Conservation (phyloP, 2,329 filamentous ascomycete genomes). For the Domatiomyces globalis region DNA sequence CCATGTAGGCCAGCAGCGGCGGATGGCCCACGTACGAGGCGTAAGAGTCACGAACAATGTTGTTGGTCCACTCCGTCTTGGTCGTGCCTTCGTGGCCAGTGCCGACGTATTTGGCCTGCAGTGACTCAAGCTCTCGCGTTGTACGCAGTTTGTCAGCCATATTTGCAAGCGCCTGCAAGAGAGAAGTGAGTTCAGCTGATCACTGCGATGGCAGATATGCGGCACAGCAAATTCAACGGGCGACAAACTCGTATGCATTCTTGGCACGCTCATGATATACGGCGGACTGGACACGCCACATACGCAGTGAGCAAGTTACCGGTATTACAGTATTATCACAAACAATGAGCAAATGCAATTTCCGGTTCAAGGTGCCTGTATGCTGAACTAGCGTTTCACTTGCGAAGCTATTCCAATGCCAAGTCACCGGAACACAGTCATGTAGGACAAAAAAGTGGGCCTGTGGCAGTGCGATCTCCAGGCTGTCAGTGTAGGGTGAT, state of each 20-base stretch:
- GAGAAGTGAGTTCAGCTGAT: background rate
- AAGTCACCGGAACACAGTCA: no score
- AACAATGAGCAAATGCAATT: background rate
- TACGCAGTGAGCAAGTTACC: background rate
- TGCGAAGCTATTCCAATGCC: no score
- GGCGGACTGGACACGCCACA: no score
- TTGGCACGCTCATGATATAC: no score
- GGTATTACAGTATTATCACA: no score
- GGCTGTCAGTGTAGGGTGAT: no score
- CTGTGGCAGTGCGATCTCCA: no score
- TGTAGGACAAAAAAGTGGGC: no score
- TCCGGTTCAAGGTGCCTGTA: background rate
- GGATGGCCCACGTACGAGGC: slow-evolving; percentile 81
- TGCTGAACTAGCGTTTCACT: no score
- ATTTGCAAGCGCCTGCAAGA: background rate
- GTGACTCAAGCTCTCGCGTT: slow-evolving; percentile 91
- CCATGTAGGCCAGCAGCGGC: slow-evolving; percentile 74
- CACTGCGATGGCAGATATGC: background rate
- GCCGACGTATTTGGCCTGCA: slow-evolving; percentile 90
- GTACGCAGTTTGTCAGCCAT: slow-evolving; percentile 95
- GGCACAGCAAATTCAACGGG: no score
- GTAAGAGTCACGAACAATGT: slow-evolving; percentile 88
- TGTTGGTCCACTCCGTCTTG: slow-evolving; percentile 93
- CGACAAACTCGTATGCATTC: no score
- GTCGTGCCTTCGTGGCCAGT: slow-evolving; percentile 95